Evolutionary conservation across 192 early-diverging fungal species (phyloP).

Genomic region (Spinellus fusiger): DNA sequence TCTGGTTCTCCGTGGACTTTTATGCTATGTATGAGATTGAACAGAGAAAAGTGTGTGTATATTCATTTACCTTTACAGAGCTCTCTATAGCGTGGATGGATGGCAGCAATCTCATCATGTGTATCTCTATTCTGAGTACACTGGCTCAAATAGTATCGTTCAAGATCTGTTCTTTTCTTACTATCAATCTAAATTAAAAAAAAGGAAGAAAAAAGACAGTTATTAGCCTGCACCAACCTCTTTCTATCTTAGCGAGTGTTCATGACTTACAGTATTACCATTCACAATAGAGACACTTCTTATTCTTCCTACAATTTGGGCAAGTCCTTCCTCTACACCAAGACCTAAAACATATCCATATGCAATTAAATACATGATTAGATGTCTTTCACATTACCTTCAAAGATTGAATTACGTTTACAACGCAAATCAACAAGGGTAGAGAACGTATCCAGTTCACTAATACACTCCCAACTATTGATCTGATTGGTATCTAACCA

Average conservation of each 20-base stretch:
- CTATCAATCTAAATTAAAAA: constrained; percentile 25
- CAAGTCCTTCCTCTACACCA: constrained; percentile 12
- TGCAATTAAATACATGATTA: not conserved
- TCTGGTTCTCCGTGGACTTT: constrained; percentile 25
- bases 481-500: constrained; percentile 44
- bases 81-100: constrained; percentile 44
- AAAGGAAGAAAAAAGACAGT: not conserved
- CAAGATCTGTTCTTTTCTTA: constrained; percentile 37
- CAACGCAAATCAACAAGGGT: constrained; percentile 35
- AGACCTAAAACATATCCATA: constrained; percentile 15
- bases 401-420: constrained; percentile 39
- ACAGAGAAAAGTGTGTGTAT: not conserved
- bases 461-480: constrained; percentile 35
- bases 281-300: constrained; percentile 33
- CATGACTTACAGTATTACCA: constrained; percentile 41
- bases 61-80: constrained; percentile 39
- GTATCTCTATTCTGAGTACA: constrained; percentile 32
- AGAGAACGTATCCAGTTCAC: constrained; percentile 34
- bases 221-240: not conserved
- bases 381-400: constrained; percentile 12
- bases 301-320: constrained; percentile 39
- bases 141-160: constrained; percentile 43
- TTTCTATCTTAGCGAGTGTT: not conserved
- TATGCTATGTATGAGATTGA: not conserved
- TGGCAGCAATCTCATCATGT: constrained; percentile 25